Base-by-base conservation (phyloP, 2,329 filamentous ascomycete species). In the Aspergillus neoniger region DNA sequence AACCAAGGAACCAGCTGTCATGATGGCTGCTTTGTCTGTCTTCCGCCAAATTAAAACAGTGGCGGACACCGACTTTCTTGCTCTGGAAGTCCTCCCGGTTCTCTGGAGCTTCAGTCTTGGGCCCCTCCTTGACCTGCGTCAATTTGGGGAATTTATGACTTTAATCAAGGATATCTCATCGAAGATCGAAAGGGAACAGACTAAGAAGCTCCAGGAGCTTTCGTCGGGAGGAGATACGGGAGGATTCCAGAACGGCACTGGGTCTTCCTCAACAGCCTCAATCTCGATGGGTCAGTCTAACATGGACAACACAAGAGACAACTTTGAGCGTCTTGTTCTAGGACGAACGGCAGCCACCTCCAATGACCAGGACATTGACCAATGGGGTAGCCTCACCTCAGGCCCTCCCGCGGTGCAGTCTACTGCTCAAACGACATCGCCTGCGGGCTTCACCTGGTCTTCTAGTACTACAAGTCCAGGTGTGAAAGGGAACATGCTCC, bases 1-100 rank as follows among this genome's bases (percentile, higher is more conserved):
- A 77, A 99, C 95, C 0, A 98, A 96, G 73, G 95, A 99, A 74
- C 95, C 95, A 0, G 93, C 92, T 7, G 95, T 99, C 9, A 98
- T 98, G 91, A 90, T 98, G 82, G 93, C 94, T 5, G 90, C 92
- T 0, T 81, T 98, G 36, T 89, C 88, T 58, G 92, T 97, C 1
- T 87, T 98, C 65, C 86, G 86, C 53, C 90, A 96, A 52, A 89
- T 99, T 28, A 92, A 92, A 8, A 85, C 86, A 53, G 83, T 89
- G 19, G 93, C 90, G 4, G 95, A 98, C 72, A 86, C 89, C 2
- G 95, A 97, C 48, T 98, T 96, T 72, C 86, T 97, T 21, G 95
- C 95, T 12, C 88, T 95, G 79, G 94, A 98, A 58, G 87, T 96
- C 15, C 80, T 99, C 10, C 95, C 95, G 0, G 86, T 96, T 9